Conservation (phyloP, 2,329 filamentous ascomycete genomes). For the Botrytis medusae region DNA sequence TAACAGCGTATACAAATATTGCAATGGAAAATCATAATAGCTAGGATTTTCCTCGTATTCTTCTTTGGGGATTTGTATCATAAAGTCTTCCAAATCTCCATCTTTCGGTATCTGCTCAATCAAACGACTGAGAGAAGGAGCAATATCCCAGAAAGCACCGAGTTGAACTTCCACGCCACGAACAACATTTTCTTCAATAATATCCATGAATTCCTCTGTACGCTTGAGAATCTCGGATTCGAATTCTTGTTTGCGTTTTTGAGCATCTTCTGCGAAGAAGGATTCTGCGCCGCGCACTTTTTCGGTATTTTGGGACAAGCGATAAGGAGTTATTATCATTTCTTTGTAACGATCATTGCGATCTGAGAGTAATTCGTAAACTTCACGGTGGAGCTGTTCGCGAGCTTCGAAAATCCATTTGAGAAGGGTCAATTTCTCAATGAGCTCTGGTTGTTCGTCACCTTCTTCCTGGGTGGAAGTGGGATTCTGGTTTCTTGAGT, state of each 20-base stretch:
- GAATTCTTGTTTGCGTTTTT: slow-evolving; percentile 68
- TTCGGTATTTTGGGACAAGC: slow-evolving; percentile 69
- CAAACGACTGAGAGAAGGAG: slow-evolving; percentile 74
- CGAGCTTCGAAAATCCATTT: slow-evolving; percentile 97
- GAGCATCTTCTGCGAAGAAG: slow-evolving; percentile 80
- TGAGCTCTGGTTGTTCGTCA: slow-evolving; percentile 87
- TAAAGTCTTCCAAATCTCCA: slow-evolving; percentile 53
- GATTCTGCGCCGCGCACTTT: slow-evolving; percentile 76
- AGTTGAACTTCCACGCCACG: slow-evolving; percentile 89
- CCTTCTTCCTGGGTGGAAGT: slow-evolving; percentile 92
- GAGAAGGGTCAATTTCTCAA: slow-evolving; percentile 90
- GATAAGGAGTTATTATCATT: slow-evolving; percentile 80
- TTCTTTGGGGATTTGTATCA: slow-evolving; percentile 71
- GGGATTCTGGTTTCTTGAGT: slow-evolving; percentile 62
- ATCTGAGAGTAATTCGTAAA: slow-evolving; percentile 81
- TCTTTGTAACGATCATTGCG: slow-evolving; percentile 84
- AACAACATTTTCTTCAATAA: slow-evolving; percentile 81
- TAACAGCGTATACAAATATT: slow-evolving; percentile 85
- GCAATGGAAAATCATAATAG: slow-evolving; percentile 77
- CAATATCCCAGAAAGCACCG: slow-evolving; percentile 97
- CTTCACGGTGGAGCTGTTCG: slow-evolving; percentile 81
- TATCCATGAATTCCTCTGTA: slow-evolving; percentile 71
- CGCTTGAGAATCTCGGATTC: slow-evolving; percentile 71
- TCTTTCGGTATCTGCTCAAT: slow-evolving; percentile 74
- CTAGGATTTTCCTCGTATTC: slow-evolving; percentile 85